phyloP scores from a whole-genome alignment of 495 filamentous ascomycete genomes.

The Xylaria telfairii region DNA sequence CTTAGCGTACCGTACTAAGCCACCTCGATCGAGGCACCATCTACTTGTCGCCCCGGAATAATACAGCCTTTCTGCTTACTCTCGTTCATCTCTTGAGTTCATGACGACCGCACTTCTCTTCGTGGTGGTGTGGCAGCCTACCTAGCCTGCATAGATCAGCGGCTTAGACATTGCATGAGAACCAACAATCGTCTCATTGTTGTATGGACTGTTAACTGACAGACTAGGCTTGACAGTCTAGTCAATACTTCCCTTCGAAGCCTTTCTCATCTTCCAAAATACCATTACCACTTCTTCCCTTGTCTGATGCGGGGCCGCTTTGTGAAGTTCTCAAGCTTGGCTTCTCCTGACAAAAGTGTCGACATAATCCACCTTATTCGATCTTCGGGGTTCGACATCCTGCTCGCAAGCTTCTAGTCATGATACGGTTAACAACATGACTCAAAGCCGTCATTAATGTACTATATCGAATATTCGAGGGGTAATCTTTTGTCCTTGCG shows the following conservation, averaged over 20 bases:
- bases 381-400: conserved; percentile 16
- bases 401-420: conserved; percentile 13
- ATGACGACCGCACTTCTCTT: not conserved
- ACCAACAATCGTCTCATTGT: not conserved
- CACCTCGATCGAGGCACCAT: not conserved
- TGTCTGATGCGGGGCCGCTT: conserved; percentile 27
- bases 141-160: conserved; percentile 19
- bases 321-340: conserved; percentile 22
- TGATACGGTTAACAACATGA: conserved; percentile 19
- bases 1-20: not conserved
- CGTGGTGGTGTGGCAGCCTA: conserved; percentile 14
- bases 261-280: conserved; percentile 26
- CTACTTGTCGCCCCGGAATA: not conserved
- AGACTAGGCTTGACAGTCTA: not conserved
- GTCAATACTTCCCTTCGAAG: not conserved
- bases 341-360: conserved; percentile 25
- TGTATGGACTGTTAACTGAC: conserved; percentile 12
- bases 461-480: conserved; percentile 19
- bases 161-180: conserved; percentile 8
- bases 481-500: conserved; percentile 8
- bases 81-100: not conserved
- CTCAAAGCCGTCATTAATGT: conserved; percentile 12
- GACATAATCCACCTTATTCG: conserved; percentile 20
- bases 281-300: conserved; percentile 14
- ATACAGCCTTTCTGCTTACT: conserved; percentile 14